Conservation (phyloP, 768 basidiomycete genomes). For the Mycena polygramma region DNA sequence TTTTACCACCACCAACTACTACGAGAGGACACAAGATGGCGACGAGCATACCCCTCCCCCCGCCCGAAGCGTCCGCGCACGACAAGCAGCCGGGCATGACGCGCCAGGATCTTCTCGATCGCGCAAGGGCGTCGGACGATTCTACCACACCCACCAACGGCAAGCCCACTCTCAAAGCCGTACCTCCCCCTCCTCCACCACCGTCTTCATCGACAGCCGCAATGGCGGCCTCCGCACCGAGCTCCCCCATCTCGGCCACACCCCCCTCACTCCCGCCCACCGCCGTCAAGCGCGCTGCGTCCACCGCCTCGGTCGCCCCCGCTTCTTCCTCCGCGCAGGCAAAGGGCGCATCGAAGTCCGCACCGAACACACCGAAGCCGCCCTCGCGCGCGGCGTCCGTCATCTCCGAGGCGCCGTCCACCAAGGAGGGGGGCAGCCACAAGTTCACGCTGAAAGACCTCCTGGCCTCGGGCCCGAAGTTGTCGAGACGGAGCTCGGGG, state of each 20-base stretch:
- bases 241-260: not conserved
- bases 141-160: not conserved
- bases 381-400: conserved; percentile 52
- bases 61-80: conserved; percentile 27
- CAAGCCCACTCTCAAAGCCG: not conserved
- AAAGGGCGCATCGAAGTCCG: conserved; percentile 10
- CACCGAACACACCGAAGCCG: not conserved
- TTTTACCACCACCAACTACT: not conserved
- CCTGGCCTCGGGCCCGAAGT: conserved; percentile 79
- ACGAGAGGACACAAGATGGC: not conserved
- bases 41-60: conserved; percentile 34
- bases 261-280: not conserved
- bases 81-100: conserved; percentile 37
- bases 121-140: not conserved
- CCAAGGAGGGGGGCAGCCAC: conserved; percentile 52
- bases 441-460: conserved; percentile 90
- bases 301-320: not conserved
- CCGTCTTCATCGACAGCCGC: too few species aligned
- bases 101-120: conserved; percentile 29
- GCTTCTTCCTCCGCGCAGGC: not conserved
- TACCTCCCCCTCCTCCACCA: too few species aligned
- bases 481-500: conserved; percentile 71
- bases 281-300: conserved; percentile 16
- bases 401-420: conserved; percentile 58
- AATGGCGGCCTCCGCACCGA: conserved; percentile 1